Base-by-base conservation (phyloP, 352 stramenopile species). In the Blastocystis sp. region DNA sequence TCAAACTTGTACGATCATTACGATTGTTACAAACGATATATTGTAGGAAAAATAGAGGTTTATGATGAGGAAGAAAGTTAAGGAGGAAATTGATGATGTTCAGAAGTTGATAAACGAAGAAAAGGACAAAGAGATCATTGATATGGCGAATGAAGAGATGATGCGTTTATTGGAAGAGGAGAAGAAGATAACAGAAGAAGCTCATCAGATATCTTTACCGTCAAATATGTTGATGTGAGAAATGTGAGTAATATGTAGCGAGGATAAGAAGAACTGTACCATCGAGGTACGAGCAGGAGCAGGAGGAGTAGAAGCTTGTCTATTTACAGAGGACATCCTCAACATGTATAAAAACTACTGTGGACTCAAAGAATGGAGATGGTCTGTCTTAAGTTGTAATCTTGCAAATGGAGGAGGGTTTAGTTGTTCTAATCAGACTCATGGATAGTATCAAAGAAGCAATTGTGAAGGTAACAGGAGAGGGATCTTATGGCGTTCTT, bases 221-320 rank as follows among this genome's bases (percentile, higher is more conserved):
- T 76, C 66, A 1, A 89, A 89, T 57, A 6, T 62, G 66, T 89
- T 60, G 22, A 54, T 24, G 11, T 88, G 1, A 42, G 3, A 19
- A 24, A 7, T 30, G 40, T 11, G 37, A 24, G 35, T 75, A 4
- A 42, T 78, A n/a, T 53, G 22, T 56, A 89, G 78, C 70, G 92
- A 96, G 87, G 97, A 98, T 90, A 94, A 98, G 59, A 95, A 96
- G 87, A 98, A 97, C 90, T 96, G 96, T 56, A 98, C 98, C 92
- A 80, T 99, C 3, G 96, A 99, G 91, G 98, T 99, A 57, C 94
- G 95, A 9, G 94, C 95, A 4, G 96, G 96, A 60, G 98, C 96
- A 6, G 97, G 97, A 62, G 97, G 97, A 30, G 95, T 96, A 37
- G 97, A 99, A 90, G 96, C 96, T 7, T 97, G 94, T 90, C 93